Evolutionary conservation across 2,329 filamentous ascomycete species (phyloP), one percentile per base, ranked within the genome.

Genomic region (Atkinsonella texensis): DNA sequence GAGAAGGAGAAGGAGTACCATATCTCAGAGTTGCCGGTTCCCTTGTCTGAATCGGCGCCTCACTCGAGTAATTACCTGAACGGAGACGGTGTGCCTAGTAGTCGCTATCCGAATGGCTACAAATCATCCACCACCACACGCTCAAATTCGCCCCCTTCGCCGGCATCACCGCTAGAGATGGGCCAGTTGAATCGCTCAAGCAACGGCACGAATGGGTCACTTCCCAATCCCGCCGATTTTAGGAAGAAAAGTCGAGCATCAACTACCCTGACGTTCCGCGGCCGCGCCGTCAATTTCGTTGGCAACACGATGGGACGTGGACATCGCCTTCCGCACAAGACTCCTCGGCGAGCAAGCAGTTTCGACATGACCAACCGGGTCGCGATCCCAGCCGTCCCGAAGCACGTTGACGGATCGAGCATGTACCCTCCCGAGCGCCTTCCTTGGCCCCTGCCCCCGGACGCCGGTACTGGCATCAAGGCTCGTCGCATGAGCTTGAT

Each of bases 401-500:
- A 41, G 41, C 55, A 43, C 52, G 48, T 57, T 48, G 54, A 60
- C 39, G 57, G 63, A 28, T 55, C 62, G 15, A 59, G 61, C 5
- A 65, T 60, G 23, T 65, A 62, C 49, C 65, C 65, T 3, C 66
- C 67, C 9, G 65, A 76, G 54, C 70, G 74, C 17, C 65, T 75
- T 38, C 72, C 76, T 2, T 83, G 79, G 77, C 73, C 75, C 2
- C 73, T 84, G 33, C 75, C 81, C 1, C 84, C 87, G 1, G 81
- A 82, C 49, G 77, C 77, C 20, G 87, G 87, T 12, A 85, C 83
- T 17, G 87, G 87, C 10, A 76, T 87, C 64, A 91, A 90, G 69
- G 83, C 87, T 32, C 78, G 86, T n/a, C 81, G 85, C 48, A 74
- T 91, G 70, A 90, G 86, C 61, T 66, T 87, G 47, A 85, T 78